Conservation (phyloP, 1,284 basidiomycete species). For the Melampsora americana region DNA sequence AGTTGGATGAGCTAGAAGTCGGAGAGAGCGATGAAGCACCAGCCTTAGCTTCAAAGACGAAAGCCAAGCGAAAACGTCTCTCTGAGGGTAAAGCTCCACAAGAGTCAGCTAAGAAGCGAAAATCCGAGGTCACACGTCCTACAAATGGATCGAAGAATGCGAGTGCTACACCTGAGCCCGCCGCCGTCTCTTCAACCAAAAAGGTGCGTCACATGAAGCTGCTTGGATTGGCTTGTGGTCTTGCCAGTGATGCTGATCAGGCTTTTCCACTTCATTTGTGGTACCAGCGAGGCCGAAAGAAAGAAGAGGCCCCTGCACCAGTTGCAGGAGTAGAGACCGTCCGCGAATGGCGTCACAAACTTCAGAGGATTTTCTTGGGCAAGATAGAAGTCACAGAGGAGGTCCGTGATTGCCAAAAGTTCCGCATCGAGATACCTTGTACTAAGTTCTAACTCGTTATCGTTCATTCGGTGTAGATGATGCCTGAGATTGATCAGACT, state of each 20-base stretch:
- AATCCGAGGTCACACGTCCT: conserved; percentile 30
- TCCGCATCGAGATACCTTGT: too few species aligned
- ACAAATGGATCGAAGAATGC: conserved; percentile 25
- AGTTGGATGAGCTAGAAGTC: conserved; percentile 43
- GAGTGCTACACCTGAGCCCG: conserved; percentile 37
- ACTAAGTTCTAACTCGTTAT: neutral
- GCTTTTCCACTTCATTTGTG: neutral
- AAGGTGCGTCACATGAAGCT: conserved; percentile 14
- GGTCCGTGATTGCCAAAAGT: conserved; percentile 47
- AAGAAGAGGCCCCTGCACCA: conserved; percentile 20
- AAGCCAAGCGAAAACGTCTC: conserved; percentile 38
- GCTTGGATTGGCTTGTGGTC: neutral
- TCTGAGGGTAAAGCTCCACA: conserved; percentile 28
- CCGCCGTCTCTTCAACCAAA: conserved; percentile 9
- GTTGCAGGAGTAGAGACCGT: conserved; percentile 31
- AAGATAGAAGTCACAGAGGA: conserved; percentile 56
- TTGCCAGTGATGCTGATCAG: too few species aligned
- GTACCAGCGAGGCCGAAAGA: conserved; percentile 30
- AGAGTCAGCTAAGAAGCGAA: conserved; percentile 35
- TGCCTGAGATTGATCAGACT: conserved; percentile 42
- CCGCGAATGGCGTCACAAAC: conserved; percentile 76
- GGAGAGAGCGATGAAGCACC: conserved; percentile 10
- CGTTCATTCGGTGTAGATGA: conserved; percentile 25
- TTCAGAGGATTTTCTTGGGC: conserved; percentile 81
- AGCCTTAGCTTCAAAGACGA: conserved; percentile 3